phyloP scores from a whole-genome alignment of 1,284 basidiomycete genomes.

The Anthracocystis walkeri region DNA sequence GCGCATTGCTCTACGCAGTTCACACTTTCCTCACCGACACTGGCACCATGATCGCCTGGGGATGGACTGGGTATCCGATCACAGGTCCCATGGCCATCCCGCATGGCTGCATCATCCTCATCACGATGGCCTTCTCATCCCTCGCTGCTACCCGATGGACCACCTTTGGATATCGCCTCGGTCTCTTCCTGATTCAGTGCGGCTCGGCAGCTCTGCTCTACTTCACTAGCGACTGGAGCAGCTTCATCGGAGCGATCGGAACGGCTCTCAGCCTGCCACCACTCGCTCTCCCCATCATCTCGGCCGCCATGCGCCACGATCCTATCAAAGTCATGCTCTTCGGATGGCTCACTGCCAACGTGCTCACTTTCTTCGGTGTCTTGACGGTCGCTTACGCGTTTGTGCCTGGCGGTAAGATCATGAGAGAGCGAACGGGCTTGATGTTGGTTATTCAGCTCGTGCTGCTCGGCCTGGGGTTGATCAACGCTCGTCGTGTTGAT shows the following conservation, averaged over 20 bases:
- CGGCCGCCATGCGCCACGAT: conserved; percentile 53
- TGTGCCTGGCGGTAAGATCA: conserved; percentile 82
- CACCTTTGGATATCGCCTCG: conserved; percentile 32
- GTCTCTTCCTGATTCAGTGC: conserved; percentile 59
- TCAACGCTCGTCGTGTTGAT: conserved; percentile 39
- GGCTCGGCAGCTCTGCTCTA: conserved; percentile 73
- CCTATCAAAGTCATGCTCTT: conserved; percentile 57
- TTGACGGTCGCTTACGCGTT: conserved; percentile 94
- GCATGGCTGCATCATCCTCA: conserved; percentile 73
- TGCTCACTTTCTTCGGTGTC: conserved; percentile 62
- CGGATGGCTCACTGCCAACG: conserved; percentile 57
- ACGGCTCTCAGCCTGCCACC: conserved; percentile 76
- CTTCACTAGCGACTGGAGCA: conserved; percentile 76
- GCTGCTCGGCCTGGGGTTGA: conserved; percentile 33
- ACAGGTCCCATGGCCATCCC: conserved; percentile 76
- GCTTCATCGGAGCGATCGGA: conserved; percentile 79
- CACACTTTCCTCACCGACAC: conserved; percentile 84
- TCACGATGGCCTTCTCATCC: conserved; percentile 56
- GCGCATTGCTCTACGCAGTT: conserved; percentile 69
- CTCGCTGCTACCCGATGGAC: conserved; percentile 71
- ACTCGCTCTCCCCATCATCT: conserved; percentile 46
- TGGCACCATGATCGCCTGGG: conserved; percentile 87
- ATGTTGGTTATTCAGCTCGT: conserved; percentile 41
- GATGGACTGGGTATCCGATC: conserved; percentile 88
- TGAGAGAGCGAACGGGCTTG: conserved; percentile 82